Evolutionary conservation across 2,329 filamentous ascomycete species (phyloP).

Genomic region (Phialophora verrucosa): DNA sequence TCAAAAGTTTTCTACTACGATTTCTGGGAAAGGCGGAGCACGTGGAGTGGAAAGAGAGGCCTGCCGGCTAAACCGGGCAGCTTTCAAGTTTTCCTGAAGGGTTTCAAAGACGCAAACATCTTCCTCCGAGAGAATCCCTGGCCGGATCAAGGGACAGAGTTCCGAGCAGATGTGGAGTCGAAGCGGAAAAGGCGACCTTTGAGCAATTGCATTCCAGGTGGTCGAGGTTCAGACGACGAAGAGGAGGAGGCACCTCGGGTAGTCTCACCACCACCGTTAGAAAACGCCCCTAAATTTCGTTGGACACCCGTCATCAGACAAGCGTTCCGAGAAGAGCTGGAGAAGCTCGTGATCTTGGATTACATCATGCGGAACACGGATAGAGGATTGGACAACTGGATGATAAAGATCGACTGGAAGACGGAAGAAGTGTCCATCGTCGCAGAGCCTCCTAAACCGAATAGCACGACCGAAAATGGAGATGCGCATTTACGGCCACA

Average conservation of each 20-base stretch:
- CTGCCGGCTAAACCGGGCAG: slow-evolving; percentile 90
- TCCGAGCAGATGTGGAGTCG: slow-evolving; percentile 70
- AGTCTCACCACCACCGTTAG: slow-evolving; percentile 52
- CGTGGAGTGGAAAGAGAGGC: slow-evolving; percentile 83
- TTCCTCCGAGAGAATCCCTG: slow-evolving; percentile 95
- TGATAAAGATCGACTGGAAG: slow-evolving; percentile 94
- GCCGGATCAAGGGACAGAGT: slow-evolving; percentile 81
- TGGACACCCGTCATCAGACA: slow-evolving; percentile 92
- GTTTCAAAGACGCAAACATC: slow-evolving; percentile 94
- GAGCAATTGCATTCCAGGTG: slow-evolving; percentile 79
- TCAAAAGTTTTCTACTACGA: slow-evolving; percentile 99
- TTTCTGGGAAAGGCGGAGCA: slow-evolving; percentile 91
- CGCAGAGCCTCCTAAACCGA: slow-evolving; percentile 77
- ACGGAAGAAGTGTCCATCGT: slow-evolving; percentile 82
- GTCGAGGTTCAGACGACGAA: slow-evolving; percentile 64
- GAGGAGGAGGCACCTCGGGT: slow-evolving; percentile 57
- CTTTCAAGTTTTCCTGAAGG: slow-evolving; percentile 96
- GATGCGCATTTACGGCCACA: slow-evolving; percentile 68
- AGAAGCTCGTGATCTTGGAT: slow-evolving; percentile 95
- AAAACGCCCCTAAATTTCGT: slow-evolving; percentile 63
- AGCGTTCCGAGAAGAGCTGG: slow-evolving; percentile 90
- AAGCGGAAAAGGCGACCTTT: slow-evolving; percentile 73
- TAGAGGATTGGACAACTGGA: slow-evolving; percentile 96
- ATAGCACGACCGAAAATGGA: slow-evolving; percentile 55
- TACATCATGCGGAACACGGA: slow-evolving; percentile 99